These are phyloP conservation scores for Isochrysis galbana DNA, from an alignment of 78 protist genomes.

Conservation along the genomic window DNA sequence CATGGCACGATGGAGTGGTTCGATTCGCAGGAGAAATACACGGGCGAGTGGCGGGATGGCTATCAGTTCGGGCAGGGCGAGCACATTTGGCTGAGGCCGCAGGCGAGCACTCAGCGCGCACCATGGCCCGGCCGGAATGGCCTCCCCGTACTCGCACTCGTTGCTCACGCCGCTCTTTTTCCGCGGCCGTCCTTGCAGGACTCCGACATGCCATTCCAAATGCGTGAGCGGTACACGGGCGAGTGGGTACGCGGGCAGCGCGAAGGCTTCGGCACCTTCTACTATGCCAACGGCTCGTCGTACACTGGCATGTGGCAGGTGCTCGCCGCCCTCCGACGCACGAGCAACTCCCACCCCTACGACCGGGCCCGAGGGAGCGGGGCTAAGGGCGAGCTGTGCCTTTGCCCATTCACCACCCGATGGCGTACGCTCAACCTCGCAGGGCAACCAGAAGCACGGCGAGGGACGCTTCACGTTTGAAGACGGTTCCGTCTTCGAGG, in stretches of 20 bases:
- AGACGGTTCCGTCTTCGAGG: neutral
- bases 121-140: no score
- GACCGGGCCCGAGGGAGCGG: no score
- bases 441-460: neutral
- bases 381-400: no score
- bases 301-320: neutral
- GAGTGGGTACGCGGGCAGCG: slow-evolving; percentile 28
- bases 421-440: no score
- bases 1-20: neutral
- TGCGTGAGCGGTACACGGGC: slow-evolving; percentile 38
- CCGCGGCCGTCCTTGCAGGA: no score
- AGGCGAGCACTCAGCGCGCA: no score
- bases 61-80: neutral
- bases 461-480: neutral
- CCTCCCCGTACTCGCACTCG: no score
- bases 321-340: no score
- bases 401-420: no score
- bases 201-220: neutral
- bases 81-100: neutral
- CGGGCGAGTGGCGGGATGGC: slow-evolving; percentile 22
- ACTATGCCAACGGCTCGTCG: slow-evolving; percentile 2
- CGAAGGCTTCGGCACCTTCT: slow-evolving; percentile 20
- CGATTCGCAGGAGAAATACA: neutral
- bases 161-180: no score
- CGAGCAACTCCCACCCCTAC: no score